A percentile compares a stretch with the other conserved stretches of the same genome.
These are phyloP conservation scores for Rhodotorula kratochvilovae DNA, from an alignment of 768 basidiomycete genomes.

Conservation along the genomic window DNA sequence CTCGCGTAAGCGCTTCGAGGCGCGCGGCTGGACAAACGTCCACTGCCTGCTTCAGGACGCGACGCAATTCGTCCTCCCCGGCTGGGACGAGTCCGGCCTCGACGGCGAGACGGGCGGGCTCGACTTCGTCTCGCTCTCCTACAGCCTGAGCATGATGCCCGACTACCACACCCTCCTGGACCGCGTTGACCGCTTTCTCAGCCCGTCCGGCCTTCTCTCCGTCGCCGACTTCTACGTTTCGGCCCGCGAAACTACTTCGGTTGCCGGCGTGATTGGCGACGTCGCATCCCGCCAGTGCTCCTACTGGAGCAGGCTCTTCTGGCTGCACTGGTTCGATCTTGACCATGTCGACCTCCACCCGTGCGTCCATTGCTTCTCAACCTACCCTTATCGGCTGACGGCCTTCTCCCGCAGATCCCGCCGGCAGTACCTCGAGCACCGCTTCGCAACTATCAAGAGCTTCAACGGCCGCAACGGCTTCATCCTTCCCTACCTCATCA, in stretches of 20 bases:
- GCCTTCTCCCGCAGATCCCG: not conserved
- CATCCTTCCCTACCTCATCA: conserved; percentile 62
- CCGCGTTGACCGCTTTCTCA: conserved; percentile 62
- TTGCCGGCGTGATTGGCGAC: conserved; percentile 63
- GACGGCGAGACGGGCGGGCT: conserved; percentile 53
- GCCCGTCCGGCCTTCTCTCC: conserved; percentile 58
- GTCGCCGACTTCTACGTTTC: conserved; percentile 74
- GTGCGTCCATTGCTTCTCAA: not conserved
- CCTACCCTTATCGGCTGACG: no score
- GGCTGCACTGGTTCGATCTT: conserved; percentile 50
- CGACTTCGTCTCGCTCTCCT: conserved; percentile 52
- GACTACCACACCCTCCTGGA: conserved; percentile 58
- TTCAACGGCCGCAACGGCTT: conserved; percentile 71
- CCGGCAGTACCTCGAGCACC: conserved; percentile 67
- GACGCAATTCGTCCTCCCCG: conserved; percentile 61
- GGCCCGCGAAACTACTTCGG: conserved; percentile 56
- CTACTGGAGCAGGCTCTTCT: conserved; percentile 70
- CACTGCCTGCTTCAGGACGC: conserved; percentile 70
- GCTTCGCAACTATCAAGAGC: conserved; percentile 56
- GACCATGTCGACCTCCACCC: conserved; percentile 53
- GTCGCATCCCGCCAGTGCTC: conserved; percentile 54
- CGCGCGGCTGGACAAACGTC: conserved; percentile 69
- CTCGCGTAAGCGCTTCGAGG: conserved; percentile 63
- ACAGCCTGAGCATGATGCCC: conserved; percentile 50
- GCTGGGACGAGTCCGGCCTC: conserved; percentile 54